A percentile compares a stretch with the other conserved stretches of the same genome.
phyloP scores from a whole-genome alignment of 352 stramenopile species.

The Pythium scleroteichum region DNA sequence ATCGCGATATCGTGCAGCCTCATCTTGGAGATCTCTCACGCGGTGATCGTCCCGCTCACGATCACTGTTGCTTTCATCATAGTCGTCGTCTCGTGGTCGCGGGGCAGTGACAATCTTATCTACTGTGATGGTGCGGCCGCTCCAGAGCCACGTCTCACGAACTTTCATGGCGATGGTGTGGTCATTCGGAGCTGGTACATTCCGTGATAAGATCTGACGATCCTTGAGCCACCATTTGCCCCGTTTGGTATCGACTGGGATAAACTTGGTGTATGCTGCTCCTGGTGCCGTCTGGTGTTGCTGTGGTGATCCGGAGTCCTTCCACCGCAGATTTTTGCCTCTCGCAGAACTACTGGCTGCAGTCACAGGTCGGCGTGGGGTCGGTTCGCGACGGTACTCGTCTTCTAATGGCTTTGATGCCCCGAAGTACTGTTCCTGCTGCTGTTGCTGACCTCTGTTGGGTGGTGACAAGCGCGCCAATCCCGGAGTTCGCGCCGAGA shows the following conservation, averaged over 20 bases:
- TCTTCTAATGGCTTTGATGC: conserved; percentile 5
- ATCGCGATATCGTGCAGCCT: conserved; percentile 20
- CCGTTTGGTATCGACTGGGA: conserved; percentile 41
- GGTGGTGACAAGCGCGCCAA: conserved; percentile 21
- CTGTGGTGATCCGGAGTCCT: conserved; percentile 4
- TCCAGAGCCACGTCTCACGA: conserved; percentile 66
- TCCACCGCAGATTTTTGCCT: conserved; percentile 18
- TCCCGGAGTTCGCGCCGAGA: conserved; percentile 5
- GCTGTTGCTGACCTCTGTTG: conserved; percentile 4
- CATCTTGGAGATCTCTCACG: conserved; percentile 20
- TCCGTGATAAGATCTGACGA: conserved; percentile 52
- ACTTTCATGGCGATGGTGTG: conserved; percentile 51
- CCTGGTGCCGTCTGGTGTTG: conserved; percentile 10
- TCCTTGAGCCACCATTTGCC: conserved; percentile 76
- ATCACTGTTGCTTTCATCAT: conserved; percentile 13
- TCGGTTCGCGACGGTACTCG: conserved; percentile 16
- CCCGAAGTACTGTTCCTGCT: conserved; percentile 8
- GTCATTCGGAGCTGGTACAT: conserved; percentile 29
- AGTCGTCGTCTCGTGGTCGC: conserved; percentile 15
- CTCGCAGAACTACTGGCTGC: conserved; percentile 17
- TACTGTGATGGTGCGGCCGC: conserved; percentile 52
- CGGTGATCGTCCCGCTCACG: conserved; percentile 1
- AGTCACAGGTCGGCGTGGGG: conserved; percentile 12
- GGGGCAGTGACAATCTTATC: conserved; percentile 61
- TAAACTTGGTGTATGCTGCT: conserved; percentile 35